Evolutionary conservation across 108 stramenopile genomes (phyloP).

Genomic region (Skeletonema marinoi): DNA sequence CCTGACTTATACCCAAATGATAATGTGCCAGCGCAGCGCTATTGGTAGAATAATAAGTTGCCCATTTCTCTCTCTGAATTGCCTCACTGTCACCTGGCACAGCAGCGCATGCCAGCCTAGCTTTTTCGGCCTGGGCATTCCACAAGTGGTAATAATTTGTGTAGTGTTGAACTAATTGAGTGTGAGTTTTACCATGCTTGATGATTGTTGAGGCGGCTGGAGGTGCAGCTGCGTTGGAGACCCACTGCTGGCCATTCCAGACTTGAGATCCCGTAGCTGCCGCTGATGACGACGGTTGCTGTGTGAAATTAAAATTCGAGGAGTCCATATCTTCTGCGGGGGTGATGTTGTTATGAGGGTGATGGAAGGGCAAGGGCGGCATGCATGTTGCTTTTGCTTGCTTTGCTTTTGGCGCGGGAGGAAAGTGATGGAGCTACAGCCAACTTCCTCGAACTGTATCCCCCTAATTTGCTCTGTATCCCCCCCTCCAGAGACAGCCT

Average conservation of each 20-base stretch:
- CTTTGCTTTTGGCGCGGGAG: too few species aligned
- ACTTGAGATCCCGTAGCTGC: slow-evolving; percentile 7
- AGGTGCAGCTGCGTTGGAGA: neutral
- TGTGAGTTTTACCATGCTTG: slow-evolving; percentile 43
- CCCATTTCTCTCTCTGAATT: slow-evolving; percentile 49
- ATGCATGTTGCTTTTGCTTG: too few species aligned
- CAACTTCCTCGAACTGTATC: too few species aligned
- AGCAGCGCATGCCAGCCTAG: slow-evolving; percentile 4
- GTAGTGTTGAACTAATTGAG: slow-evolving; percentile 40
- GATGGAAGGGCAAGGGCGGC: too few species aligned
- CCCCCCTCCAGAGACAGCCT: too few species aligned
- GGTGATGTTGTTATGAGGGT: too few species aligned
- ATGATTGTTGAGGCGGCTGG: slow-evolving; percentile 1
- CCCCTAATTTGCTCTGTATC: too few species aligned
- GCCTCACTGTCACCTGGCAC: neutral
- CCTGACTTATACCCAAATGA: slow-evolving; percentile 42
- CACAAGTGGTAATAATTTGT: slow-evolving; percentile 66
- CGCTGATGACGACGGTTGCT: neutral
- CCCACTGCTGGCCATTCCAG: slow-evolving; percentile 23
- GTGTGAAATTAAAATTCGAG: neutral
- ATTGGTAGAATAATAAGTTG: slow-evolving; percentile 60
- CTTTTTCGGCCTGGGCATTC: slow-evolving; percentile 40
- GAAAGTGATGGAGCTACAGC: too few species aligned
- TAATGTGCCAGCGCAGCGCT: slow-evolving; percentile 68
- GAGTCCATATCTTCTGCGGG: neutral